A percentile compares a stretch with the other conserved stretches of the same genome.
Evolutionary conservation across 345 rosid genomes (phyloP).

Genomic region (Cardiospermum halicacabum): DNA sequence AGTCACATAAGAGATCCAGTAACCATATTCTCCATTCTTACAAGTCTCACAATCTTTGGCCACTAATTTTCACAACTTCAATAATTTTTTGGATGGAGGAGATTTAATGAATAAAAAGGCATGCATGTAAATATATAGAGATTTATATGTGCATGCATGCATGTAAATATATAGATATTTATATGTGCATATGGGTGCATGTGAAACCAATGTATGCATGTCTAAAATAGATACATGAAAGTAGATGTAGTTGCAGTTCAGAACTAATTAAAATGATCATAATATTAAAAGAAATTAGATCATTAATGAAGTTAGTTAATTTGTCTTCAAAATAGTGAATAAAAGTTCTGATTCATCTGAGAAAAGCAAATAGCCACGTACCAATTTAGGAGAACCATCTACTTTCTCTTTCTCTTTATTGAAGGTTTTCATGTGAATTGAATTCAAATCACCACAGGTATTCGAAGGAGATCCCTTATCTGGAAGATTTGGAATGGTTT

Average conservation of each 20-base stretch:
- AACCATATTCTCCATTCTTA: background rate
- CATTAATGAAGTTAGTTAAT: too few species aligned
- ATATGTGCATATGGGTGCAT: too few species aligned
- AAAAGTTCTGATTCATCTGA: background rate
- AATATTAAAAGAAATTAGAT: too few species aligned
- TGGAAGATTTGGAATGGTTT: slow-evolving; percentile 25
- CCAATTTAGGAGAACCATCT: slow-evolving; percentile 43
- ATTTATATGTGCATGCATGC: too few species aligned
- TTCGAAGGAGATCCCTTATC: slow-evolving; percentile 22
- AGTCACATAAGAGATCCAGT: background rate
- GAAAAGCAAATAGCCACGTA: slow-evolving; percentile 20
- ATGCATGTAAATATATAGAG: background rate
- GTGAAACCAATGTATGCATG: too few species aligned
- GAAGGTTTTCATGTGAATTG: slow-evolving; percentile 23
- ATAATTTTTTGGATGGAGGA: too few species aligned
- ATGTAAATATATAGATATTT: too few species aligned
- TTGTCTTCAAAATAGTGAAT: too few species aligned
- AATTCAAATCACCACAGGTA: slow-evolving; percentile 34
- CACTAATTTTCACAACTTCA: background rate
- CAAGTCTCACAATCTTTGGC: too few species aligned
- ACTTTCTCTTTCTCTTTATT: slow-evolving; percentile 28
- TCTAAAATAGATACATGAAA: too few species aligned
- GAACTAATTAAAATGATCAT: too few species aligned
- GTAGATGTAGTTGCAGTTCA: too few species aligned
- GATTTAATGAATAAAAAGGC: background rate